A percentile compares a stretch with the other conserved stretches of the same genome.
Evolutionary conservation across 148 eudicot species (phyloP).

Genomic region (Cornus kousa): DNA sequence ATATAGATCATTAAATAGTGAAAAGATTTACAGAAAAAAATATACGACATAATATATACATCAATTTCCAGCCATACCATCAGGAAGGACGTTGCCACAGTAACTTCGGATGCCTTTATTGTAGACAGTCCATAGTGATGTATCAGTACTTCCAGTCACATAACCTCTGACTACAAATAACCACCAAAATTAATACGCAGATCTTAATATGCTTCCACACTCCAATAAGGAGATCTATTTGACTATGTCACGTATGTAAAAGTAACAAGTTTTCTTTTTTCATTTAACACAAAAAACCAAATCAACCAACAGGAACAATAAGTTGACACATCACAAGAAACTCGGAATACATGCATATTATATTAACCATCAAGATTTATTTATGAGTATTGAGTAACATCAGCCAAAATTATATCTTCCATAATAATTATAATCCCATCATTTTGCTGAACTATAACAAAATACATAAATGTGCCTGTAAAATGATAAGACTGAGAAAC

Average conservation of each 20-base stretch:
- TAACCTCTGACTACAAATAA: conserved; percentile 75
- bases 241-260: neutral
- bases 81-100: conserved; percentile 88
- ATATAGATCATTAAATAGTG: conserved; percentile 7
- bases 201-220: conserved; percentile 2
- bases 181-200: conserved; percentile 12
- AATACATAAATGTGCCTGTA: no score
- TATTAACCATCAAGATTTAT: no score
- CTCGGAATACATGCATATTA: no score
- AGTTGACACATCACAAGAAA: neutral
- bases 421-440: no score
- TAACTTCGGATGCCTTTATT: conserved; percentile 79
- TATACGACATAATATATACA: neutral
- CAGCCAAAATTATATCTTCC: no score
- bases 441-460: no score
- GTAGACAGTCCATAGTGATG: conserved; percentile 97
- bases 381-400: no score
- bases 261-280: neutral
- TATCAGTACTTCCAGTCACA: conserved; percentile 98
- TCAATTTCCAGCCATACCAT: conserved; percentile 48
- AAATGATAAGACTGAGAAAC: no score
- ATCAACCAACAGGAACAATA: neutral
- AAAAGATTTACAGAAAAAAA: neutral
- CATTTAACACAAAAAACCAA: neutral
- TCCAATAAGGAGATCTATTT: neutral